Base-by-base conservation (phyloP, 2,329 filamentous ascomycete genomes). In the Epichloe sibirici region DNA sequence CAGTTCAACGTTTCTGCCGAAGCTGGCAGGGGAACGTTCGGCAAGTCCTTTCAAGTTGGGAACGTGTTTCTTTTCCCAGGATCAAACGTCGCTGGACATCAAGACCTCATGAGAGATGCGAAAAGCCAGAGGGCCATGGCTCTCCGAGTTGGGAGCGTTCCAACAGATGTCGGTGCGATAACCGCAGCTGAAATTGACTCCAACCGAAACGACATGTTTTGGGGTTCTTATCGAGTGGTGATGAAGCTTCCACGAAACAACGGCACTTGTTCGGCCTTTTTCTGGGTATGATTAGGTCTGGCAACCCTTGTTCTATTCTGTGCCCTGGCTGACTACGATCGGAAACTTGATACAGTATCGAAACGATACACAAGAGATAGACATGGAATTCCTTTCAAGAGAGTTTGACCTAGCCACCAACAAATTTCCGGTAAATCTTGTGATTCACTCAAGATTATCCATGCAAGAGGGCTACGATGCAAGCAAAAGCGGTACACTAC, bases 311-410 rank as follows among this genome's bases (percentile, higher is more conserved):
- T 12, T n/a, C n/a, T 23, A 5, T 35, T 12, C 38, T 12, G 25
- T 8, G 17, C 21, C 25, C n/a, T 49, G n/a, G 13, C 42, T 21
- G 28, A 39, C 34, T 51, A 31, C 11, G 23, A 51, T n/a, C 0
- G 35, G 5, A 45, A 28, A 28, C 8, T 39, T 28, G 15, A 37
- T 46, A 40, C 56, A 88, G 85, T 90, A 88, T 66, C 81, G 79
- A 68, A 88, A 89, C 65, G 82, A 90, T 66, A 85, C 83, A 1
- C 82, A 87, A 62, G 86, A 90, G 61, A 88, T 90, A 59, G 86
- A 90, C 63, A 82, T 90, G 68, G 87, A 91, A 58, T 87, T 90
- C 62, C 74, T 90, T 2, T 87, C 85, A 2, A 72, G 72, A 23
- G 74, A 88, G 56, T 86, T 83, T 63, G 72, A 78, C 54, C 57